These are phyloP conservation scores for Glarea lozoyensis DNA, from an alignment of 495 filamentous ascomycete species.

Conservation along the genomic window DNA sequence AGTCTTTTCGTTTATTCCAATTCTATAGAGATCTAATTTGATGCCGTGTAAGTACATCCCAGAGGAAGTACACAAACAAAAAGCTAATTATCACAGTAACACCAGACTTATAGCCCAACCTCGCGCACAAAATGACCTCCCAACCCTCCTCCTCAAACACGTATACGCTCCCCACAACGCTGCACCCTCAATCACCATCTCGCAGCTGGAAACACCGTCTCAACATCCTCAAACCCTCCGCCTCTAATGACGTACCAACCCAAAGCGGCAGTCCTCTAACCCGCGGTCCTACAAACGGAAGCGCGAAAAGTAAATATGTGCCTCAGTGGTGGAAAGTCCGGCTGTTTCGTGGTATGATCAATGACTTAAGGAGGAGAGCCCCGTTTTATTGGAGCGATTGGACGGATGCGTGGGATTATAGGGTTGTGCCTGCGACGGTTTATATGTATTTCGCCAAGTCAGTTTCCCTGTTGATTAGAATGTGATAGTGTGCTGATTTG, in stretches of 20 bases:
- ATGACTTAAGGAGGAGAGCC: constrained; percentile 61
- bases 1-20: too few species aligned
- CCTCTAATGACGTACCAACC: neutral
- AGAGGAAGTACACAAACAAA: neutral
- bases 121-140: constrained; percentile 4
- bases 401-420: constrained; percentile 78
- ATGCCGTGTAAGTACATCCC: neutral
- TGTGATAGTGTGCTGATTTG: constrained; percentile 10
- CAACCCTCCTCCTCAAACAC: constrained; percentile 6
- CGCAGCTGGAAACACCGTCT: constrained; percentile 11
- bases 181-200: neutral
- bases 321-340: constrained; percentile 20
- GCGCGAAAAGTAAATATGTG: constrained; percentile 10
- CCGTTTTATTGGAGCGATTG: constrained; percentile 75
- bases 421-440: constrained; percentile 69
- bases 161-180: constrained; percentile 13
- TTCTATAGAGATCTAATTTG: neutral
- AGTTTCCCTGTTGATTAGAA: neutral
- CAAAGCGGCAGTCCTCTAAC: neutral
- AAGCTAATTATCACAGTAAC: neutral
- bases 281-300: constrained; percentile 6
- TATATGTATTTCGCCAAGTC: constrained; percentile 93
- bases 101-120: neutral
- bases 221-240: constrained; percentile 2
- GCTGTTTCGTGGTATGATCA: constrained; percentile 49